These are phyloP conservation scores for Arbutus unedo DNA, from an alignment of 148 eudicot species.

Conservation along the genomic window DNA sequence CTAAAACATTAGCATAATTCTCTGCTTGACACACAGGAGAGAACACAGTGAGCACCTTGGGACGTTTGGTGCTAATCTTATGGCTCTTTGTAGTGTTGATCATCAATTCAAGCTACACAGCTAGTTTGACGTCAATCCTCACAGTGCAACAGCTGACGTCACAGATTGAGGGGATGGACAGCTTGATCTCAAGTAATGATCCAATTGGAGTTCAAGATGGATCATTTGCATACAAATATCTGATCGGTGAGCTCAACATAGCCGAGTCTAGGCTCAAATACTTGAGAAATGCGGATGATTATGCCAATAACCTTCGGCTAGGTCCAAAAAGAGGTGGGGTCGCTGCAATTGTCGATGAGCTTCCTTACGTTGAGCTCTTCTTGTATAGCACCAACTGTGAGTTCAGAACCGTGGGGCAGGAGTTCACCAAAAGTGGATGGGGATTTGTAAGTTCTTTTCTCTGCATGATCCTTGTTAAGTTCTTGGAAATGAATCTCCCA, in stretches of 20 bases:
- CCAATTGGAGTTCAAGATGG: conserved; percentile 88
- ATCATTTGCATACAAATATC: conserved; percentile 68
- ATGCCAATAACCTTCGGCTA: conserved; percentile 39
- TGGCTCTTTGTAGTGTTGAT: conserved; percentile 85
- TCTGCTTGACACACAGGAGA: conserved; percentile 49
- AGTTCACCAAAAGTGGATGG: conserved; percentile 85
- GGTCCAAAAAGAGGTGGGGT: conserved; percentile 81
- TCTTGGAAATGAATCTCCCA: neutral
- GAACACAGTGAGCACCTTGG: conserved; percentile 69
- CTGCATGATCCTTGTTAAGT: neutral
- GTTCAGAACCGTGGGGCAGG: conserved; percentile 66
- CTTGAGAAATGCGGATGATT: conserved; percentile 42
- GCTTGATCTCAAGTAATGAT: conserved; percentile 53
- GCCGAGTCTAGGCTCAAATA: conserved; percentile 48
- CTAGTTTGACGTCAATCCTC: conserved; percentile 87
- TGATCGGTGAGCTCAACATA: conserved; percentile 54
- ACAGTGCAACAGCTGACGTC: conserved; percentile 77
- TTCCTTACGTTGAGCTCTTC: conserved; percentile 68
- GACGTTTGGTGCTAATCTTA: conserved; percentile 64
- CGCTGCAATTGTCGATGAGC: conserved; percentile 90
- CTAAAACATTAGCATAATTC: neutral
- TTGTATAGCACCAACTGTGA: conserved; percentile 46
- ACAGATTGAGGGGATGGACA: conserved; percentile 65
- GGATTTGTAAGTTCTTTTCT: conserved; percentile 75
- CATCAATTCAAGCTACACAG: conserved; percentile 88